Conservation (phyloP, 2,329 filamentous ascomycete genomes). For the Orbilia quercus region DNA sequence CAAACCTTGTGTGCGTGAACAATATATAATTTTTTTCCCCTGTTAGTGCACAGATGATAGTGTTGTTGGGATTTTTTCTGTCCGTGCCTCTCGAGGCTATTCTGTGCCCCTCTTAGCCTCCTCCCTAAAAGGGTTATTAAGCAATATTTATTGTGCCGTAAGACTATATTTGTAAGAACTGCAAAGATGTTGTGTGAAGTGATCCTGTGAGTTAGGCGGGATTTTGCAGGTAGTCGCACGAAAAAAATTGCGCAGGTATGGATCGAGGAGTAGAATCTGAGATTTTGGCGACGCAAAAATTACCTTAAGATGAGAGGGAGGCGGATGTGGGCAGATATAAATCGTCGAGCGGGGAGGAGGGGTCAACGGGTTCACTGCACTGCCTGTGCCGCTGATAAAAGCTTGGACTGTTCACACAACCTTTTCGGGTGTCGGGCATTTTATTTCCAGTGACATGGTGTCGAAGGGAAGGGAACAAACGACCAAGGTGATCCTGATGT, state of each 20-base stretch:
- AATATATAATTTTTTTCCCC: slow-evolving; percentile 9
- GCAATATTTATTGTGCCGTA: no score
- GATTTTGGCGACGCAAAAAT: slow-evolving; percentile 49
- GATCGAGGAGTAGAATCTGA: slow-evolving; percentile 25
- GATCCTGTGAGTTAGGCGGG: slow-evolving; percentile 27
- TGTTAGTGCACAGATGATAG: background rate
- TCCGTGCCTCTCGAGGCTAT: no score
- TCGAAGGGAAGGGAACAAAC: slow-evolving; percentile 5
- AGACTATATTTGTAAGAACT: slow-evolving; percentile 11
- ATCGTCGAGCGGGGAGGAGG: slow-evolving; percentile 6
- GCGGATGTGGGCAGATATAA: slow-evolving; percentile 51
- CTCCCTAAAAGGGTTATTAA: slow-evolving; percentile 21
- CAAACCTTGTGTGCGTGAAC: slow-evolving; percentile 30
- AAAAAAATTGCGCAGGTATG: slow-evolving; percentile 35
- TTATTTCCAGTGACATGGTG: slow-evolving; percentile 35
- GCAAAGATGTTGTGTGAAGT: slow-evolving; percentile 28
- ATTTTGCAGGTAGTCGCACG: slow-evolving; percentile 47
- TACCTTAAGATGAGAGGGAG: slow-evolving; percentile 14
- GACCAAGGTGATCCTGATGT: slow-evolving; percentile 49
- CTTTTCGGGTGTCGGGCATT: slow-evolving; percentile 34
- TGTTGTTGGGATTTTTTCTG: slow-evolving; percentile 11
- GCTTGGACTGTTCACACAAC: slow-evolving; percentile 16
- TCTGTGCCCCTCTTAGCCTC: slow-evolving; percentile 15
- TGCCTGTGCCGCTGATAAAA: slow-evolving; percentile 22
- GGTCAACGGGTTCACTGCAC: no score